Percentiles rank a stretch among this genome's conserved stretches.
phyloP scores from a whole-genome alignment of 78 protist genomes.

The Dictyostelium intermedium region DNA sequence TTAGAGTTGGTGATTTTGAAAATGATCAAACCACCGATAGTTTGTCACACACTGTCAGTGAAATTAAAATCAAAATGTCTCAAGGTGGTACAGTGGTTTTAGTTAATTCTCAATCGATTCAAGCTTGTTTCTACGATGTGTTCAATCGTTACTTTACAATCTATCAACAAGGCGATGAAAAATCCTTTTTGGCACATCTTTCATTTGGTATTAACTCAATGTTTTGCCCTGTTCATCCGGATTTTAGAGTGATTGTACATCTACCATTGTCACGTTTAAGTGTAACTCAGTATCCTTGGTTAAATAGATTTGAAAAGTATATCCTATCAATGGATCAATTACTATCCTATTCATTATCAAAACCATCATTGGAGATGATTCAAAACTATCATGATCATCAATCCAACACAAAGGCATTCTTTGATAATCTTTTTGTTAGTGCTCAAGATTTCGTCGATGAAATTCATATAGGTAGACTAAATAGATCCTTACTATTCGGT shows the following conservation, averaged over 20 bases:
- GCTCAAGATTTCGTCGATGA: slow-evolving; percentile 42
- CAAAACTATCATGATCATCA: not conserved
- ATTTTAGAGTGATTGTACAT: slow-evolving; percentile 65
- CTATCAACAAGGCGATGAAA: not conserved
- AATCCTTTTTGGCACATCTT: slow-evolving; percentile 29
- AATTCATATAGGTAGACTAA: not conserved
- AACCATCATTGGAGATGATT: not conserved
- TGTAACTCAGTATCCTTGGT: slow-evolving; percentile 40
- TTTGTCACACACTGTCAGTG: slow-evolving; percentile 15
- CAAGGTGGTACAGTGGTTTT: slow-evolving; percentile 70
- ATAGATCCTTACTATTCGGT: slow-evolving; percentile 20
- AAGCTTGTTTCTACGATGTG: slow-evolving; percentile 79
- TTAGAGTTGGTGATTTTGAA: slow-evolving; percentile 77
- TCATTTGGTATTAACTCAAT: slow-evolving; percentile 54
- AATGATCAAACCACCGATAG: slow-evolving; percentile 14
- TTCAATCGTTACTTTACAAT: slow-evolving; percentile 54
- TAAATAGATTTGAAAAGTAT: slow-evolving; percentile 76
- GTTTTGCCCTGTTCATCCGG: slow-evolving; percentile 65
- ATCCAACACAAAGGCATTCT: not conserved
- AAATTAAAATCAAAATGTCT: slow-evolving; percentile 44
- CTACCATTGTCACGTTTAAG: slow-evolving; percentile 42
- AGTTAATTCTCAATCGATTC: slow-evolving; percentile 52
- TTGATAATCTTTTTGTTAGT: not conserved
- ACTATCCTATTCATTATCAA: not conserved
- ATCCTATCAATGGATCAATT: slow-evolving; percentile 23